Evolutionary conservation across 1,139 yeast genomes (phyloP).

Genomic region (Suhomyces coccinellae): DNA sequence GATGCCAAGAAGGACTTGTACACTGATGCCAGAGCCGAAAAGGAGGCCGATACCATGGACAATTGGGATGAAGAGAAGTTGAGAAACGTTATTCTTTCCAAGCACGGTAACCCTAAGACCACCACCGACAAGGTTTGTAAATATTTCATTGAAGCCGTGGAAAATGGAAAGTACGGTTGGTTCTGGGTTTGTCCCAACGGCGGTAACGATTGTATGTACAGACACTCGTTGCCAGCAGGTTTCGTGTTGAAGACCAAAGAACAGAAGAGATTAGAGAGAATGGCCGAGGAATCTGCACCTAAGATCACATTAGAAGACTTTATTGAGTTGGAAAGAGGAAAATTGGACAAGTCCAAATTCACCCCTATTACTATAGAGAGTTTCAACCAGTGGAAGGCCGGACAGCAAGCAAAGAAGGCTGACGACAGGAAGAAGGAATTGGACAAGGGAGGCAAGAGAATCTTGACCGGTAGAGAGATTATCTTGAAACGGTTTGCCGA

Average conservation of each 20-base stretch:
- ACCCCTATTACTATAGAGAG: slow-evolving; percentile 87
- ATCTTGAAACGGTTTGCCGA: slow-evolving; percentile 74
- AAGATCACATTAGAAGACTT: slow-evolving; percentile 94
- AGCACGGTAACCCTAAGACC: slow-evolving; percentile 92
- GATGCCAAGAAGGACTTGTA: slow-evolving; percentile 89
- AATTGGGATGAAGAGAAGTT: slow-evolving; percentile 96
- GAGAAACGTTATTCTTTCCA: slow-evolving; percentile 79
- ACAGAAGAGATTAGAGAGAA: slow-evolving; percentile 84
- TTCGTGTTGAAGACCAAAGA: slow-evolving; percentile 95
- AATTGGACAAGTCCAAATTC: slow-evolving; percentile 70
- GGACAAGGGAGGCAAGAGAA: slow-evolving; percentile 47
- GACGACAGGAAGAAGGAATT: slow-evolving; percentile 55
- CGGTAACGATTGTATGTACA: slow-evolving; percentile 90
- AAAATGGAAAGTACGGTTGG: slow-evolving; percentile 98
- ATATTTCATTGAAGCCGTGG: slow-evolving; percentile 93
- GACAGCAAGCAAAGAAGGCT: slow-evolving; percentile 60
- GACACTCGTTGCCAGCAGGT: slow-evolving; percentile 96
- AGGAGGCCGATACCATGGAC: slow-evolving; percentile 89
- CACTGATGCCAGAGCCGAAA: slow-evolving; percentile 75
- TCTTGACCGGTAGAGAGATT: slow-evolving; percentile 77
- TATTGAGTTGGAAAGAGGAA: slow-evolving; percentile 88
- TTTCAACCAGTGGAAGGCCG: slow-evolving; percentile 82
- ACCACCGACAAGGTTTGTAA: slow-evolving; percentile 96
- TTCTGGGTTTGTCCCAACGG: slow-evolving; percentile 98
- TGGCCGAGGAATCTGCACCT: slow-evolving; percentile 84